phyloP scores from a whole-genome alignment of 768 basidiomycete species.

The Lyophyllum decastes region DNA sequence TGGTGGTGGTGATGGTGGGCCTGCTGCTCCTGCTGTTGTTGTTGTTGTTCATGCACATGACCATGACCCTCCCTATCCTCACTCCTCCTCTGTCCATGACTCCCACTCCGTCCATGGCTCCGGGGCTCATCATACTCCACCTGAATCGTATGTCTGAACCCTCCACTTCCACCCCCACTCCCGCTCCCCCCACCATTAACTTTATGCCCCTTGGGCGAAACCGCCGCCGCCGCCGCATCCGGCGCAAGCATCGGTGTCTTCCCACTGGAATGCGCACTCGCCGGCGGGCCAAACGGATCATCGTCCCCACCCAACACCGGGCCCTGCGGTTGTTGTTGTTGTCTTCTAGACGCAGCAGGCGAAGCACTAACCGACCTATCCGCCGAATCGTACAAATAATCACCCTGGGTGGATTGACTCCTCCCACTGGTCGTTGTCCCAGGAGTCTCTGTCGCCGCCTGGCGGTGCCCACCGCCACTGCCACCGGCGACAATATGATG shows the following conservation, averaged over 20 bases:
- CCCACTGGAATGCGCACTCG: conserved; percentile 19
- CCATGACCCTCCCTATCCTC: conserved; percentile 26
- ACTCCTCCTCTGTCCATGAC: conserved; percentile 29
- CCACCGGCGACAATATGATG: neutral
- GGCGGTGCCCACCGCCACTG: conserved; percentile 20
- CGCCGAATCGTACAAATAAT: conserved; percentile 76
- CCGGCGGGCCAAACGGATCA: conserved; percentile 72
- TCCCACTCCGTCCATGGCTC: conserved; percentile 19
- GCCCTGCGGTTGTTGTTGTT: conserved; percentile 23
- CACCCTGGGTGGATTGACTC: conserved; percentile 65
- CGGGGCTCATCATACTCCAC: conserved; percentile 85
- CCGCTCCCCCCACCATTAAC: conserved; percentile 43
- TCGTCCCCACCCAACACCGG: conserved; percentile 49
- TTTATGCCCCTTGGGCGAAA: conserved; percentile 45
- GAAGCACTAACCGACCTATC: conserved; percentile 34
- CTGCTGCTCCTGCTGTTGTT: conserved; percentile 1
- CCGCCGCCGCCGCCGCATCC: conserved; percentile 8
- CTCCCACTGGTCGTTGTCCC: conserved; percentile 30
- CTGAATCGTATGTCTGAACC: conserved; percentile 90
- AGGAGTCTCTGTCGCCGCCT: conserved; percentile 29
- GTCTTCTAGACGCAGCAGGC: conserved; percentile 19
- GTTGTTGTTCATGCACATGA: too few species aligned
- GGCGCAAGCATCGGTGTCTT: conserved; percentile 11
- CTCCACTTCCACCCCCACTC: conserved; percentile 16
- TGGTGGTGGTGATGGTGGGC: neutral